These are phyloP conservation scores for Tulasnella sp. DNA, from an alignment of 768 basidiomycete species.

Conservation along the genomic window DNA sequence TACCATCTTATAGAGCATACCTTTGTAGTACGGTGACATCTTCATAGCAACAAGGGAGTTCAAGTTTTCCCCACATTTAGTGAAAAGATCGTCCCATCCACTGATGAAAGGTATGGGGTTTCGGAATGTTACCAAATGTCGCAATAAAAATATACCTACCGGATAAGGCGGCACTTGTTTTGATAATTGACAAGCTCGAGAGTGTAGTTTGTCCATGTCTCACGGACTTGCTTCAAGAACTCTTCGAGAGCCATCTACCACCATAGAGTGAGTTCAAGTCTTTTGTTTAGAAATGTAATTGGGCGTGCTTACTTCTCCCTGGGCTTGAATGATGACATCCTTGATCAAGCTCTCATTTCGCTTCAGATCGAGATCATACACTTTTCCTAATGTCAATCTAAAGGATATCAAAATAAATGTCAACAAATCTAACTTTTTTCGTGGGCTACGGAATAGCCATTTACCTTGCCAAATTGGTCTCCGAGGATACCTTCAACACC, in stretches of 20 bases:
- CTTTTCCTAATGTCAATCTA: constrained; percentile 90
- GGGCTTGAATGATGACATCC: constrained; percentile 92
- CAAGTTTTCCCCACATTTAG: constrained; percentile 91
- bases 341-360: constrained; percentile 83
- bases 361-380: constrained; percentile 94
- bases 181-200: constrained; percentile 96
- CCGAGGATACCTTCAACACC: constrained; percentile 55
- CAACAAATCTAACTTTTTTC: background rate
- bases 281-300: background rate
- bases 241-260: constrained; percentile 86
- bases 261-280: constrained; percentile 4
- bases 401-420: background rate
- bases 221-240: constrained; percentile 92
- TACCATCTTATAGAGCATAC: constrained; percentile 29
- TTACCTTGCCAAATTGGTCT: constrained; percentile 64
- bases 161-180: constrained; percentile 93
- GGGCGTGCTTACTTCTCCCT: constrained; percentile 88
- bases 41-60: constrained; percentile 97
- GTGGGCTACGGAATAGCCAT: constrained; percentile 11
- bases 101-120: constrained; percentile 28
- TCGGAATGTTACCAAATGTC: background rate
- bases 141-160: constrained; percentile 31
- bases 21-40: constrained; percentile 95
- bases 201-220: constrained; percentile 91
- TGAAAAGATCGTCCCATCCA: constrained; percentile 95